Evolutionary conservation across 371 early-diverging fungal genomes (phyloP).

Genomic region (Fennellomyces sp.): DNA sequence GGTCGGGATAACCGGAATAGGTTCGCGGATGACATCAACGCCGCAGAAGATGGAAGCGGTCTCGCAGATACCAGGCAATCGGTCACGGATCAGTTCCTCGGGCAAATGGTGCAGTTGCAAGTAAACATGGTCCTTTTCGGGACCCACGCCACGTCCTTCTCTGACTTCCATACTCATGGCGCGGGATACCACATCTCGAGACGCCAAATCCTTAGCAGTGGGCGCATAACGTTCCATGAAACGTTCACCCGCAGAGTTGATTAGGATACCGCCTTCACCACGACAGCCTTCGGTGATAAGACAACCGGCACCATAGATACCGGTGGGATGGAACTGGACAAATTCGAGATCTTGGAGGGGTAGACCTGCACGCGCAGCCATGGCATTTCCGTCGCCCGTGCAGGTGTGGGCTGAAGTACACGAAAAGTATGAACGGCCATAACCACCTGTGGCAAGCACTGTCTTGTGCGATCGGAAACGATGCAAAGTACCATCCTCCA

Average conservation of each 20-base stretch:
- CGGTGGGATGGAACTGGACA: conserved; percentile 98
- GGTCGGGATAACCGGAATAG: conserved; percentile 97
- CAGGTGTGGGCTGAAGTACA: conserved; percentile 98
- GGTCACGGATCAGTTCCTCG: conserved; percentile 89
- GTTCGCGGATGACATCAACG: conserved; percentile 98
- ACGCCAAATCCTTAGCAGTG: conserved; percentile 97
- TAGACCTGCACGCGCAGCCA: conserved; percentile 90
- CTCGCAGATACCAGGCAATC: conserved; percentile 98
- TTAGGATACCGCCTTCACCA: conserved; percentile 96
- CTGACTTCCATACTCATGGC: conserved; percentile 98
- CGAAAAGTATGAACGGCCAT: conserved; percentile 98
- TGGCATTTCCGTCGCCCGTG: conserved; percentile 98
- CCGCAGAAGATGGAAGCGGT: conserved; percentile 97
- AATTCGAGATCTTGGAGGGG: conserved; percentile 96
- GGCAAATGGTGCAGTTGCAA: conserved; percentile 97
- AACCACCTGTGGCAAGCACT: conserved; percentile 98
- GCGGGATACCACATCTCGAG: conserved; percentile 97
- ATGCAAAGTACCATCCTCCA: conserved; percentile 98
- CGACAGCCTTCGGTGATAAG: conserved; percentile 97
- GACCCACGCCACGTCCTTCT: conserved; percentile 97
- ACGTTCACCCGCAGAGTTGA: conserved; percentile 92
- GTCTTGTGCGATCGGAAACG: conserved; percentile 97
- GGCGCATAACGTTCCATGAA: conserved; percentile 99
- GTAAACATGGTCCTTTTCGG: conserved; percentile 95
- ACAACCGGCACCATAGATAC: conserved; percentile 98